Conservation (phyloP, 805 yeast species). For the Grigorovia humatica region DNA sequence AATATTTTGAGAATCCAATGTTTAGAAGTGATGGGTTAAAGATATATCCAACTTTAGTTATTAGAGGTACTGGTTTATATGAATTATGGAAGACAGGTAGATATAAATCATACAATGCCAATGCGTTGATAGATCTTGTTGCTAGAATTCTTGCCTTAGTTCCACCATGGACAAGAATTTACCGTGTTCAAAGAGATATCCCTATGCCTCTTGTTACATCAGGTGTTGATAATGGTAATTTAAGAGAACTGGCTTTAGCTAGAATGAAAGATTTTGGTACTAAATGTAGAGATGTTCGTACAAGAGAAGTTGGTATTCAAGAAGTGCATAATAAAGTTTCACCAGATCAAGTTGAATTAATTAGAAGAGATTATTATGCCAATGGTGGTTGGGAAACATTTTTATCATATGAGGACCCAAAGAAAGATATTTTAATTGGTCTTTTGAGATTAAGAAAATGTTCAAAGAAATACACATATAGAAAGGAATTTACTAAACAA, state of each 20-base stretch:
- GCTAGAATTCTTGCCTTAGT: constrained; percentile 93
- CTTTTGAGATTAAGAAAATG: constrained; percentile 80
- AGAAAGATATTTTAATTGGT: constrained; percentile 91
- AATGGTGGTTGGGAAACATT: constrained; percentile 99
- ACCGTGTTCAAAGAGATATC: constrained; percentile 96
- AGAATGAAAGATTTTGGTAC: constrained; percentile 98
- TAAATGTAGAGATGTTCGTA: constrained; percentile 88
- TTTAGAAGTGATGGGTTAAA: constrained; percentile 96
- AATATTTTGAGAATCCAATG: constrained; percentile 93
- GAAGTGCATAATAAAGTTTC: constrained; percentile 95
- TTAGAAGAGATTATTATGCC: constrained; percentile 92
- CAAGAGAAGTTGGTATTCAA: constrained; percentile 97
- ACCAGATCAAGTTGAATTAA: constrained; percentile 93
- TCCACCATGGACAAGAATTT: constrained; percentile 98
- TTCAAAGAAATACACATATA: constrained; percentile 75
- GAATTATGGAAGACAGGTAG: constrained; percentile 96
- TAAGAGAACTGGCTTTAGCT: constrained; percentile 89
- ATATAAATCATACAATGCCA: constrained; percentile 89
- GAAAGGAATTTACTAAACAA: constrained; percentile 77
- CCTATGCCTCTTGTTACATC: constrained; percentile 98
- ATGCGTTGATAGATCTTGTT: constrained; percentile 85
- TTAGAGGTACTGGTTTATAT: constrained; percentile 93
- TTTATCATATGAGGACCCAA: constrained; percentile 91
- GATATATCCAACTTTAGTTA: constrained; percentile 90
- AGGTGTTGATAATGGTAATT: constrained; percentile 95